These are phyloP conservation scores for Gossypium australe DNA, from an alignment of 345 rosid genomes.

Conservation along the genomic window DNA sequence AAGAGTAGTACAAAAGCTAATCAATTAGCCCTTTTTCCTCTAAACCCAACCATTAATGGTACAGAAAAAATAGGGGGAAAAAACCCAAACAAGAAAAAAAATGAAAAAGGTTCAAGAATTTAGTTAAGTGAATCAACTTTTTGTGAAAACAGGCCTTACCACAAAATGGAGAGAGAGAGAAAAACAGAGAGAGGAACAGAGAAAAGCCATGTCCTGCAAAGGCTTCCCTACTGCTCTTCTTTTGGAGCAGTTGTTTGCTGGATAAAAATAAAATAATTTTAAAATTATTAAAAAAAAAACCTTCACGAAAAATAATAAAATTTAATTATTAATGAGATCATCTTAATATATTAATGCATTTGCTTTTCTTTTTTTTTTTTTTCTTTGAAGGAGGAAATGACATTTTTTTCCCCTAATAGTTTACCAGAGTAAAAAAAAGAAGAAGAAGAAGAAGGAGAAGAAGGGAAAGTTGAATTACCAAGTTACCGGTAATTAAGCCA, in stretches of 20 bases:
- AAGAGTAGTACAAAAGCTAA: conserved; percentile 7
- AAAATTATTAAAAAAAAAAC: neutral
- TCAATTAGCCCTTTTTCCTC: conserved; percentile 4
- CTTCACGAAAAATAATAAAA: conserved; percentile 26
- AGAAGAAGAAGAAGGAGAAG: no score
- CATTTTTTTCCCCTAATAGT: neutral
- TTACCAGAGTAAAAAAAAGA: neutral
- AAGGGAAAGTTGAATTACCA: neutral
- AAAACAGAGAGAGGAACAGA: conserved; percentile 22
- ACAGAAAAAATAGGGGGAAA: conserved; percentile 15
- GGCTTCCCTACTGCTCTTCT: conserved; percentile 28
- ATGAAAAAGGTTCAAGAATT: conserved; percentile 11
- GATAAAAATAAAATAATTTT: neutral
- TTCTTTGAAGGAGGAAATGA: neutral
- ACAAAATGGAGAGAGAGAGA: conserved; percentile 2
- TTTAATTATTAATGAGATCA: neutral
- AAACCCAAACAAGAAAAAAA: conserved; percentile 21
- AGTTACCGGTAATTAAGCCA: conserved; percentile 32
- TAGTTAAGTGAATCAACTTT: neutral
- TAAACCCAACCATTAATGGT: conserved; percentile 5
- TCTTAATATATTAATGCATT: neutral
- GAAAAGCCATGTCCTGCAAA: conserved; percentile 33
- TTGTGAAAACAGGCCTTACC: conserved; percentile 18
- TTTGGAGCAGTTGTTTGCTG: conserved; percentile 29
- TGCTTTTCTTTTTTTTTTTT: neutral